Conservation (phyloP, 2,329 filamentous ascomycete species). For the Cordyceps cicadae region DNA sequence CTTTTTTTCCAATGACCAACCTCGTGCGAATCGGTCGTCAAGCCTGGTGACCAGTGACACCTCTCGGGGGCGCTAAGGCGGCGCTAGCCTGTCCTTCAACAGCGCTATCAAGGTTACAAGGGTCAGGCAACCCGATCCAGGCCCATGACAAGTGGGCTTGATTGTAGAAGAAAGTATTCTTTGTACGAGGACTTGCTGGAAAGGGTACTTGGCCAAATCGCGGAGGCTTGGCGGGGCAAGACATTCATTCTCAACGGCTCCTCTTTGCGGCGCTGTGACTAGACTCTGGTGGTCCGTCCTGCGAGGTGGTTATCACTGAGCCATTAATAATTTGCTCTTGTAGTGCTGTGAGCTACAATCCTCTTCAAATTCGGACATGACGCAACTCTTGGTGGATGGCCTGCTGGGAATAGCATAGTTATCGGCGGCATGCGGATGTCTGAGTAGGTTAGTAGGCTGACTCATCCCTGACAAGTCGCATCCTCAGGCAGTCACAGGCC, state of each 20-base stretch:
- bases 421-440: background rate
- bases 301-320: too few relatives aligned
- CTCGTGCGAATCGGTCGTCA: too few relatives aligned
- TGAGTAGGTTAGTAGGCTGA: too few relatives aligned
- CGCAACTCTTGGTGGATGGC: too few relatives aligned
- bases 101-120: background rate
- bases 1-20: too few relatives aligned
- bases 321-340: too few relatives aligned
- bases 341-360: too few relatives aligned
- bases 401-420: too few relatives aligned
- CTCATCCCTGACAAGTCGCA: background rate
- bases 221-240: background rate
- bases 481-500: background rate
- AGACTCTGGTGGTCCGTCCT: background rate
- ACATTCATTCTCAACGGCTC: background rate
- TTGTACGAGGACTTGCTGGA: background rate
- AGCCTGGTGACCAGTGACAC: too few relatives aligned
- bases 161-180: background rate
- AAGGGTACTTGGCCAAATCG: slow-evolving; percentile 1
- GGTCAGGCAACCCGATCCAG: background rate
- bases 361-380: too few relatives aligned
- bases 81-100: background rate
- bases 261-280: background rate
- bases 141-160: background rate
- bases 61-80: too few relatives aligned